phyloP scores from a whole-genome alignment of 2,329 filamentous ascomycete species.

The Elsinoe batatas region DNA sequence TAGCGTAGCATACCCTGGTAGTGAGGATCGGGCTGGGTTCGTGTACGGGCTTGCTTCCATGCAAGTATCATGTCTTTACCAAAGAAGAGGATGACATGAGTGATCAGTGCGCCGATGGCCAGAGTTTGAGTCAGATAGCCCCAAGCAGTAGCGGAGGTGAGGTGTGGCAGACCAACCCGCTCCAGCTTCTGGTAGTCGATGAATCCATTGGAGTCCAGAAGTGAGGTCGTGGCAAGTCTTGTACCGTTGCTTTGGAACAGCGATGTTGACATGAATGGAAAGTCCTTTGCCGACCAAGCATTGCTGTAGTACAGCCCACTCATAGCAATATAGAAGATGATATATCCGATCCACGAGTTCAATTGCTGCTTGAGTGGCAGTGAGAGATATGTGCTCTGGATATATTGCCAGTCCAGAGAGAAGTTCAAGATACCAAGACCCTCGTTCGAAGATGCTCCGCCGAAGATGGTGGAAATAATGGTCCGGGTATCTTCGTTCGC shows the following conservation, averaged over 20 bases:
- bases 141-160: slow-evolving; percentile 39
- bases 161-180: slow-evolving; percentile 37
- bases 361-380: slow-evolving; percentile 40
- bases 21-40: slow-evolving; percentile 41
- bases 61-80: slow-evolving; percentile 42
- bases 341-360: slow-evolving; percentile 38
- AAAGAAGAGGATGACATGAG: slow-evolving; percentile 47
- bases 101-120: slow-evolving; percentile 47
- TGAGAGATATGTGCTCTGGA: slow-evolving; percentile 45
- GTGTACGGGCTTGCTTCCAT: slow-evolving; percentile 38
- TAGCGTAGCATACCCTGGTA: slow-evolving; percentile 43
- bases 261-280: slow-evolving; percentile 47
- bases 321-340: slow-evolving; percentile 43
- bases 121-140: slow-evolving; percentile 48
- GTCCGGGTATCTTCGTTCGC: slow-evolving; percentile 38
- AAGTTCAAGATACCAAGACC: slow-evolving; percentile 42
- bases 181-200: slow-evolving; percentile 35
- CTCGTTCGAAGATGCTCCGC: slow-evolving; percentile 44
- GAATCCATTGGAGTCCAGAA: slow-evolving; percentile 31
- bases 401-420: slow-evolving; percentile 46
- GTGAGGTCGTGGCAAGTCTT: slow-evolving; percentile 30
- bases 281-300: slow-evolving; percentile 36
- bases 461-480: slow-evolving; percentile 41
- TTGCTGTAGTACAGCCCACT: slow-evolving; percentile 44
- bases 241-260: slow-evolving; percentile 35